phyloP scores from a whole-genome alignment of 31 red algal genomes.

The Asparagopsis taxiformis region DNA sequence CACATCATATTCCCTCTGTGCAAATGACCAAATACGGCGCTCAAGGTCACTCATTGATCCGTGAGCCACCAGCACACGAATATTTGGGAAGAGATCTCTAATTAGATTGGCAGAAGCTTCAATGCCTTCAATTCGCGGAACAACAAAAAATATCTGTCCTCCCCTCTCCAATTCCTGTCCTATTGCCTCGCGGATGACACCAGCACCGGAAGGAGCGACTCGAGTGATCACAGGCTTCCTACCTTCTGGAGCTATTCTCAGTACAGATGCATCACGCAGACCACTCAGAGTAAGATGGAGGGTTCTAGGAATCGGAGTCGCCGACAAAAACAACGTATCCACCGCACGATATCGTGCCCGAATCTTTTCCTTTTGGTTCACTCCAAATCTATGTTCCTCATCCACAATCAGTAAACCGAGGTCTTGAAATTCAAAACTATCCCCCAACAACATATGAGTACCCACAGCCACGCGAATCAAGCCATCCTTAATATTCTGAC shows the following conservation, averaged over 20 bases:
- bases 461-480: constrained; percentile 76
- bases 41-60: constrained; percentile 72
- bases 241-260: constrained; percentile 70
- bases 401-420: constrained; percentile 93
- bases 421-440: constrained; percentile 51
- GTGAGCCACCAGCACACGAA: constrained; percentile 81
- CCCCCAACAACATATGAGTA: constrained; percentile 83
- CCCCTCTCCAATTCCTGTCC: constrained; percentile 61
- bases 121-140: constrained; percentile 92
- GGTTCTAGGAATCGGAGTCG: constrained; percentile 98
- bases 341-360: constrained; percentile 44
- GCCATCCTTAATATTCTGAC: constrained; percentile 29
- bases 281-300: constrained; percentile 91
- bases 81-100: constrained; percentile 69
- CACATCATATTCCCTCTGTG: constrained; percentile 71
- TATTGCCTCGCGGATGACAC: constrained; percentile 65
- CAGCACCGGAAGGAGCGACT: constrained; percentile 28
- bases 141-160: constrained; percentile 95
- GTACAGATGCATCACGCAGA: constrained; percentile 86
- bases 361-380: constrained; percentile 98
- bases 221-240: constrained; percentile 83
- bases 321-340: constrained; percentile 87
- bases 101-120: constrained; percentile 55
- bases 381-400: constrained; percentile 99
- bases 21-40: constrained; percentile 81